phyloP scores from a whole-genome alignment of 2,329 filamentous ascomycete species.

The Pestalotiopsis sp. region DNA sequence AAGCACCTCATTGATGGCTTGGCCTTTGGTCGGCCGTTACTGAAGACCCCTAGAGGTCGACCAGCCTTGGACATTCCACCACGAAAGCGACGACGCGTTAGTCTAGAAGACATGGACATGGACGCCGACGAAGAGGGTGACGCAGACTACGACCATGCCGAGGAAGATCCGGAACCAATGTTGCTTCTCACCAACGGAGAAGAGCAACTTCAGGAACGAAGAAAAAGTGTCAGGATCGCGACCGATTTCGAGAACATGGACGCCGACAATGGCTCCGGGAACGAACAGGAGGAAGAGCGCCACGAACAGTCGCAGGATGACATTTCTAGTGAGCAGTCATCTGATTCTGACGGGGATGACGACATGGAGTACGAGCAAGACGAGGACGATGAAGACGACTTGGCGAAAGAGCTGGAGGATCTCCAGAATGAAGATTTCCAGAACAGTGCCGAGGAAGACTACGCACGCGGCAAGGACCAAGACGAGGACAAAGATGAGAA shows the following conservation, averaged over 20 bases:
- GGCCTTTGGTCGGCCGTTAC: slow-evolving; percentile 75
- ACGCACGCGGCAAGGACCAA: not conserved
- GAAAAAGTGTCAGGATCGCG: slow-evolving; percentile 28
- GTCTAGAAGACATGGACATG: slow-evolving; percentile 34
- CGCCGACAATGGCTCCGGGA: slow-evolving; percentile 18
- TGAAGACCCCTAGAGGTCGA: slow-evolving; percentile 61
- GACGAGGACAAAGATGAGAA: too few relatives aligned
- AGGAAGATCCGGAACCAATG: slow-evolving; percentile 35
- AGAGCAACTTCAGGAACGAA: slow-evolving; percentile 19
- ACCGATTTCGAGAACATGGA: slow-evolving; percentile 34
- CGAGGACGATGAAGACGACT: slow-evolving; percentile 38
- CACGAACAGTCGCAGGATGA: not conserved
- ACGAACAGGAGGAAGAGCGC: slow-evolving; percentile 14
- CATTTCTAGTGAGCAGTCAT: not conserved
- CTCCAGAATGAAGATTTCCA: slow-evolving; percentile 42
- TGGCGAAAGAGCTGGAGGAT: slow-evolving; percentile 46
- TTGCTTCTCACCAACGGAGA: slow-evolving; percentile 37
- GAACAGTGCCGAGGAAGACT: not conserved
- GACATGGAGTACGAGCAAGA: slow-evolving; percentile 21
- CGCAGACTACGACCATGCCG: slow-evolving; percentile 37
- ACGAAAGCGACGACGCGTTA: slow-evolving; percentile 66
- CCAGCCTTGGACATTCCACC: slow-evolving; percentile 74
- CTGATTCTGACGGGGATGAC: slow-evolving; percentile 13
- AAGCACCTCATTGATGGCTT: slow-evolving; percentile 84
- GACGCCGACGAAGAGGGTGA: slow-evolving; percentile 32